These are phyloP conservation scores for Camellia sinensis DNA, from an alignment of 148 eudicot species.

Conservation along the genomic window DNA sequence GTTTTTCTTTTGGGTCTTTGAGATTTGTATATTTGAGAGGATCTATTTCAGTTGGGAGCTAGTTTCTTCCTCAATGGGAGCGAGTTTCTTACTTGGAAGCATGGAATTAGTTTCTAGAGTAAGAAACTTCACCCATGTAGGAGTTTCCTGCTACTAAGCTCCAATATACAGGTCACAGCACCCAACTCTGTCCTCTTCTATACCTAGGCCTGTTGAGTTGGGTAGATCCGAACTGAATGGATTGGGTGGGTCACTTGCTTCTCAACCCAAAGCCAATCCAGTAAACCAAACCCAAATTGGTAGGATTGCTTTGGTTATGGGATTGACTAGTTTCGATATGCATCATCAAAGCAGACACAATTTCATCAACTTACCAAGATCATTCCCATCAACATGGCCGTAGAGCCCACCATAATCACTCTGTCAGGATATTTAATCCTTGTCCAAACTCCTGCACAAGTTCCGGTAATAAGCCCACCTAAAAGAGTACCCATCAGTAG, in stretches of 20 bases:
- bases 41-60: too few relatives aligned
- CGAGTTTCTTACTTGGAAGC: too few relatives aligned
- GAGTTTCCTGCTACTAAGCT: too few relatives aligned
- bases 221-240: not conserved
- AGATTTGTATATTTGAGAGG: too few relatives aligned
- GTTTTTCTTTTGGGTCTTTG: too few relatives aligned
- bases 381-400: conserved; percentile 97
- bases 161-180: not conserved
- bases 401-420: conserved; percentile 79
- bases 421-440: conserved; percentile 64
- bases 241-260: not conserved
- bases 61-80: too few relatives aligned
- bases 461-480: conserved; percentile 89
- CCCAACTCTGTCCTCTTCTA: not conserved
- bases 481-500: conserved; percentile 79
- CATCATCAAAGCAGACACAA: not conserved
- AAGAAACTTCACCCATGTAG: too few relatives aligned
- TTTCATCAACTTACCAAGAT: conserved; percentile 57
- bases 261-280: not conserved
- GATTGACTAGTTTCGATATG: not conserved
- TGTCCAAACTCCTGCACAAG: conserved; percentile 84
- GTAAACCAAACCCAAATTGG: not conserved
- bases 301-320: not conserved
- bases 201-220: not conserved
- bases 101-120: too few relatives aligned